phyloP scores from a whole-genome alignment of 2,329 filamentous ascomycete genomes.

The Aspergillus novofumigatus region DNA sequence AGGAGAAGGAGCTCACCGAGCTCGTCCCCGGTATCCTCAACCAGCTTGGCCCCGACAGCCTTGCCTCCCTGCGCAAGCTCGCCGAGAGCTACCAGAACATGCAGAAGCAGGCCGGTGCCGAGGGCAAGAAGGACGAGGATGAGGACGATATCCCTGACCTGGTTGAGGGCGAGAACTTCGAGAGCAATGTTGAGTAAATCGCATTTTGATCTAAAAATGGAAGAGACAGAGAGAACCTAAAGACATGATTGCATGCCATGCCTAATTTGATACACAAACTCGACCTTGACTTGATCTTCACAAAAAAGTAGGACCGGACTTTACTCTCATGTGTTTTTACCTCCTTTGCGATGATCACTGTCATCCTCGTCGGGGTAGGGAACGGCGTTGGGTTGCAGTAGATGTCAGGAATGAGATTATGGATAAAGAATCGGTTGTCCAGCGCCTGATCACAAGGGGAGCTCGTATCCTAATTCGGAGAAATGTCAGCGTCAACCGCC shows the following conservation, averaged over 20 bases:
- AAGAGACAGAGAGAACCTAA: background rate
- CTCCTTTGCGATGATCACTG: background rate
- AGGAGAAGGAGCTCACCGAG: conserved; percentile 99
- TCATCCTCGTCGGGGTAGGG: background rate
- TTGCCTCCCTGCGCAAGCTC: conserved; percentile 95
- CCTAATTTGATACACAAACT: background rate
- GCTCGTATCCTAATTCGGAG: background rate
- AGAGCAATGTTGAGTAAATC: conserved; percentile 89
- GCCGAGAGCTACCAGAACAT: conserved; percentile 99
- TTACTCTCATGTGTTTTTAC: background rate
- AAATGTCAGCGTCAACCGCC: background rate
- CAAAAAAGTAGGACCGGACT: background rate
- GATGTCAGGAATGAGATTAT: background rate
- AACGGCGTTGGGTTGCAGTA: background rate
- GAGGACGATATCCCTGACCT: conserved; percentile 88
- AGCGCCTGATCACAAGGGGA: background rate
- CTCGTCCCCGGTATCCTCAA: conserved; percentile 98
- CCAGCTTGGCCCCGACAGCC: conserved; percentile 97
- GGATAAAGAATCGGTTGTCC: background rate
- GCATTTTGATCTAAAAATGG: conserved; percentile 1
- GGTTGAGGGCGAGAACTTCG: conserved; percentile 96
- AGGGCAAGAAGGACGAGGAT: conserved; percentile 74
- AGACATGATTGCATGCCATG: background rate
- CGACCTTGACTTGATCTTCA: background rate
- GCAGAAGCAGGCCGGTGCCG: conserved; percentile 84